Base-by-base conservation (phyloP, 257 asterid species). In the Mentha longifolia region DNA sequence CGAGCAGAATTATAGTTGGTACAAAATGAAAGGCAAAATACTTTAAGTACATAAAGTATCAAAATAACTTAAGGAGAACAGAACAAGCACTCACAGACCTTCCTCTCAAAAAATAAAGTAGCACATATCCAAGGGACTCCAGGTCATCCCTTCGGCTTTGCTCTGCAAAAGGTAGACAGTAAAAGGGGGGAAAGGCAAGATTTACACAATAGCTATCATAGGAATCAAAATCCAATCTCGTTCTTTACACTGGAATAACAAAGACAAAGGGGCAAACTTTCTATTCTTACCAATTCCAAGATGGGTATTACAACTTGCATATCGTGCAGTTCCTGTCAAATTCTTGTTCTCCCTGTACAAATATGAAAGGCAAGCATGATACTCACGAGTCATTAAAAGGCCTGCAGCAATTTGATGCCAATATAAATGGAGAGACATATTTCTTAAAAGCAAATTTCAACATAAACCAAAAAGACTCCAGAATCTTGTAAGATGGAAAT, bases 281-380 rank as follows among this genome's bases (percentile, higher is more conserved):
- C 62, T 55, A 22, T 10, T 61, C 88, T 72, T 75, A 92, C 98
- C 98, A 45, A 90, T 88, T 81, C 98, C 98, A 35, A 92, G 97
- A 87, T 92, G 98, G 71, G 98, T 92, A 75, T 92, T 92, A 81
- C 97, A 90, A 77, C 98, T 92, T 70, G 98, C 98, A 87, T 92
- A 92, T 51, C 98, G 96, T 22, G 98, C 98, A 52, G 98, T 92
- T 77, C 98, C 97, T 1, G 98, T 92, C 82, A 92, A 81, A 83
- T 88, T 92, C 71, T 88, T 90, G 80, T 92, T 92, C 90, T 92
- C 98, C 88, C 97, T 92, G 84, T 57, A 75, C 31, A 82, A 43
- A 52, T 17, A 43, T 14, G 42, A 72, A 68, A 59, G 68, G 61
- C 30, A 66, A 80, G 67, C 31, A 73, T 63, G 37, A 49, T 50